Evolutionary conservation across 75 land plant genomes (phyloP).

Genomic region (Isoetes taiwanensis): DNA sequence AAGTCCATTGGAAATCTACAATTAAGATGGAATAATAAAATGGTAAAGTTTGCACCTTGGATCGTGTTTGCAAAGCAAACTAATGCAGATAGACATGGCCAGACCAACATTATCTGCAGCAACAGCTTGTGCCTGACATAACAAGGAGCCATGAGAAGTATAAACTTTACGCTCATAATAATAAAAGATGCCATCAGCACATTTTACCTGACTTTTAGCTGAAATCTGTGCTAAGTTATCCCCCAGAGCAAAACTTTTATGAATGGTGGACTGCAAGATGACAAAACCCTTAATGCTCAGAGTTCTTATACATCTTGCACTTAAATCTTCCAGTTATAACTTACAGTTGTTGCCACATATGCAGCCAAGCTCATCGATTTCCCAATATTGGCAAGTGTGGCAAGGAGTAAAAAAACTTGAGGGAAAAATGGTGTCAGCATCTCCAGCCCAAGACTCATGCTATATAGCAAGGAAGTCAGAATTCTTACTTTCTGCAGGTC

Average conservation of each 20-base stretch:
- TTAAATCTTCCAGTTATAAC: no score
- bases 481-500: slow-evolving; percentile 55
- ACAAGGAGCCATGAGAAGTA: background rate
- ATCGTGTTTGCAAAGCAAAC: slow-evolving; percentile 26
- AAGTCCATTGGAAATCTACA: background rate
- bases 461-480: slow-evolving; percentile 49
- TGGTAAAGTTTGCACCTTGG: slow-evolving; percentile 24
- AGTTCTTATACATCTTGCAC: background rate
- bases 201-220: slow-evolving; percentile 53
- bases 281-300: background rate
- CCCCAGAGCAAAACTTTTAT: slow-evolving; percentile 56
- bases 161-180: background rate
- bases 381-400: slow-evolving; percentile 53
- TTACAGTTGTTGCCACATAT: slow-evolving; percentile 53
- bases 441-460: slow-evolving; percentile 64
- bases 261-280: slow-evolving; percentile 50
- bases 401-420: slow-evolving; percentile 45
- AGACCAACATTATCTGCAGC: slow-evolving; percentile 63
- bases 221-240: slow-evolving; percentile 67
- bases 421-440: slow-evolving; percentile 54
- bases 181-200: background rate
- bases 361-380: slow-evolving; percentile 50
- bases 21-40: background rate
- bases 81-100: slow-evolving; percentile 40
- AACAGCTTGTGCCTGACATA: slow-evolving; percentile 52